phyloP scores from a whole-genome alignment of 1,284 basidiomycete genomes.

The Heterobasidion occidentale region DNA sequence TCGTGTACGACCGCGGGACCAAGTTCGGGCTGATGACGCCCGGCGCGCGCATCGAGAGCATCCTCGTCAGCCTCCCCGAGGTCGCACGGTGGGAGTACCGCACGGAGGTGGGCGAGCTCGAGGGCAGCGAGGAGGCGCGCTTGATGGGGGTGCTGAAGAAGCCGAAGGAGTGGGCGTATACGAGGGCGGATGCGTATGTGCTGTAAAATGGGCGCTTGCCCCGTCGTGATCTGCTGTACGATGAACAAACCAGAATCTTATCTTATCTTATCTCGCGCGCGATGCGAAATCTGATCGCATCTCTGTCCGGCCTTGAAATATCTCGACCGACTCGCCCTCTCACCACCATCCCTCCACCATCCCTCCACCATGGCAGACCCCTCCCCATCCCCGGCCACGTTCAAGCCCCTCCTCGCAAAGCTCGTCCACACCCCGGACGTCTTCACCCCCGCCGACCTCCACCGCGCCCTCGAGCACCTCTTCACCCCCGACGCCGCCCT shows the following conservation, averaged over 20 bases:
- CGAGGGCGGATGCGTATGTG: conserved; percentile 3
- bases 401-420: conserved; percentile 70
- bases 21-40: conserved; percentile 89
- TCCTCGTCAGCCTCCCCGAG: conserved; percentile 88
- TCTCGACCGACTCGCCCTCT: too few relatives aligned
- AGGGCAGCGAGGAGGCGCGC: conserved; percentile 66
- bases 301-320: too few relatives aligned
- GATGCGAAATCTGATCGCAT: too few relatives aligned
- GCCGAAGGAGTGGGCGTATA: conserved; percentile 63
- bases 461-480: conserved; percentile 63
- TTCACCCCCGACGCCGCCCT: conserved; percentile 57
- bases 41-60: conserved; percentile 88
- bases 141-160: conserved; percentile 62
- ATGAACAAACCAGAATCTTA: neutral
- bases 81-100: conserved; percentile 93
- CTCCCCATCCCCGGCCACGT: conserved; percentile 27
- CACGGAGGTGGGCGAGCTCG: conserved; percentile 62
- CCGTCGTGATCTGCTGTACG: neutral
- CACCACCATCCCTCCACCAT: neutral
- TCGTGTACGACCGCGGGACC: conserved; percentile 83
- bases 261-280: neutral
- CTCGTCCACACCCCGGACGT: conserved; percentile 72
- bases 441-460: conserved; percentile 69
- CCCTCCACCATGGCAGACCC: neutral
- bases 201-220: neutral